Evolutionary conservation across 2,329 filamentous ascomycete genomes (phyloP).

Genomic region (Zasmidium cellare): DNA sequence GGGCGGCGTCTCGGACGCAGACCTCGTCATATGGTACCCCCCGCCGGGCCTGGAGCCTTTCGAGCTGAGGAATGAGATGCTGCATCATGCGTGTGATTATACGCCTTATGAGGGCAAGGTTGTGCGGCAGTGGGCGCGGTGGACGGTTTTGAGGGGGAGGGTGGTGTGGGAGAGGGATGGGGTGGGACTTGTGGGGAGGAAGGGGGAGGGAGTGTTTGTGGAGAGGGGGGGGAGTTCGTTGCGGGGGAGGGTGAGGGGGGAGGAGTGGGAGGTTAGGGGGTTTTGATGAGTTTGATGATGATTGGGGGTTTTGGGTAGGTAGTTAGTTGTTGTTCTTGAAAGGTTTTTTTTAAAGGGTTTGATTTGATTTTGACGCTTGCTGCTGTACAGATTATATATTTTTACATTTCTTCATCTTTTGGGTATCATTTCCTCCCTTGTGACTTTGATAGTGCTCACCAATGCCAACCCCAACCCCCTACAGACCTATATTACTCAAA

Average conservation of each 20-base stretch:
- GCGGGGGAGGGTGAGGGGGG: slow-evolving; percentile 21
- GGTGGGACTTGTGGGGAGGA: slow-evolving; percentile 50
- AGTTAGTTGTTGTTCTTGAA: too few relatives aligned
- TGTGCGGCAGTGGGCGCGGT: slow-evolving; percentile 59
- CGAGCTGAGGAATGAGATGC: slow-evolving; percentile 51
- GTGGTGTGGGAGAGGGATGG: slow-evolving; percentile 58
- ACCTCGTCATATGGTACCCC: slow-evolving; percentile 61
- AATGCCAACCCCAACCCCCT: too few relatives aligned
- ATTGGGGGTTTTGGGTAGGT: too few relatives aligned
- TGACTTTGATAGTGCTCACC: neutral
- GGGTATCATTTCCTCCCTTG: too few relatives aligned
- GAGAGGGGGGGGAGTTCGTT: slow-evolving; percentile 43
- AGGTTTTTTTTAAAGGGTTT: too few relatives aligned
- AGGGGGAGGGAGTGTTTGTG: slow-evolving; percentile 48
- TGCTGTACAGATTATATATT: too few relatives aligned
- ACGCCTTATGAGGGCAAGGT: slow-evolving; percentile 58
- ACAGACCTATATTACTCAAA: neutral
- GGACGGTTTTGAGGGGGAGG: slow-evolving; percentile 56
- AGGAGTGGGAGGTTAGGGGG: slow-evolving; percentile 20
- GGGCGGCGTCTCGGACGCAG: slow-evolving; percentile 55
- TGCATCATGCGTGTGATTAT: slow-evolving; percentile 62
- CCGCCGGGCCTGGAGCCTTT: slow-evolving; percentile 36
- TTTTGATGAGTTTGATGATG: neutral
- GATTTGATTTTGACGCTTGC: too few relatives aligned
- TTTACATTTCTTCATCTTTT: too few relatives aligned